These are phyloP conservation scores for Penicillium odoratum DNA, from an alignment of 495 filamentous ascomycete genomes.

Conservation along the genomic window DNA sequence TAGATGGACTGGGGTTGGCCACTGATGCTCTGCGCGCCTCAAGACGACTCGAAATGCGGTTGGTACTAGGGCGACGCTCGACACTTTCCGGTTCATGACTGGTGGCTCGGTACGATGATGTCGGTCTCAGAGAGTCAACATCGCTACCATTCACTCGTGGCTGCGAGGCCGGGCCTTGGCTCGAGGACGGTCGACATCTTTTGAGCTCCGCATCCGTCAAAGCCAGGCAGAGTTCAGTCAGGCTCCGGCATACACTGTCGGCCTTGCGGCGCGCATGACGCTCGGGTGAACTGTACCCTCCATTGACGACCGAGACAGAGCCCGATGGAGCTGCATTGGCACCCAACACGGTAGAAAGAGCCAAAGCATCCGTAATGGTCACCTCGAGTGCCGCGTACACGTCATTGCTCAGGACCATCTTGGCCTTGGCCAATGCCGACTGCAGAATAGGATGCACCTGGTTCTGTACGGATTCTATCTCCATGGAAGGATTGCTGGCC, in stretches of 20 bases:
- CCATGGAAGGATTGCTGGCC: conserved; percentile 51
- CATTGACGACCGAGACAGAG: conserved; percentile 55
- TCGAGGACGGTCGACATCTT: conserved; percentile 27
- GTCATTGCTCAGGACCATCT: conserved; percentile 61
- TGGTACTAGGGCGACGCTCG: conserved; percentile 50
- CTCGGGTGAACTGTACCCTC: conserved; percentile 58
- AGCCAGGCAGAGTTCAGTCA: conserved; percentile 90
- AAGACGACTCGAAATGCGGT: conserved; percentile 65
- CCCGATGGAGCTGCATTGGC: conserved; percentile 65
- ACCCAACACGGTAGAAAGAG: conserved; percentile 72
- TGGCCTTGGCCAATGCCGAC: conserved; percentile 76
- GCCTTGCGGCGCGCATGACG: conserved; percentile 84
- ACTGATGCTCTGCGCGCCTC: conserved; percentile 71
- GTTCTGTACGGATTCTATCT: conserved; percentile 34
- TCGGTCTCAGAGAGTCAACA: conserved; percentile 32
- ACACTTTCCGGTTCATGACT: conserved; percentile 46
- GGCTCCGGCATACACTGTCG: conserved; percentile 86
- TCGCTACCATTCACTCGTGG: conserved; percentile 30
- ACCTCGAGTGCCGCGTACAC: conserved; percentile 80
- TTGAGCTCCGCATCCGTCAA: conserved; percentile 56
- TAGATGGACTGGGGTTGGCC: conserved; percentile 40
- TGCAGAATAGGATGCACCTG: conserved; percentile 76
- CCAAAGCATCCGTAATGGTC: conserved; percentile 77
- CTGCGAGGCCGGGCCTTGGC: conserved; percentile 25
- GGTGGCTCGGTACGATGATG: conserved; percentile 33